A percentile compares a stretch with the other conserved stretches of the same genome.
phyloP scores from a whole-genome alignment of 106 monocot genomes.

The Dendrobium nobile region DNA sequence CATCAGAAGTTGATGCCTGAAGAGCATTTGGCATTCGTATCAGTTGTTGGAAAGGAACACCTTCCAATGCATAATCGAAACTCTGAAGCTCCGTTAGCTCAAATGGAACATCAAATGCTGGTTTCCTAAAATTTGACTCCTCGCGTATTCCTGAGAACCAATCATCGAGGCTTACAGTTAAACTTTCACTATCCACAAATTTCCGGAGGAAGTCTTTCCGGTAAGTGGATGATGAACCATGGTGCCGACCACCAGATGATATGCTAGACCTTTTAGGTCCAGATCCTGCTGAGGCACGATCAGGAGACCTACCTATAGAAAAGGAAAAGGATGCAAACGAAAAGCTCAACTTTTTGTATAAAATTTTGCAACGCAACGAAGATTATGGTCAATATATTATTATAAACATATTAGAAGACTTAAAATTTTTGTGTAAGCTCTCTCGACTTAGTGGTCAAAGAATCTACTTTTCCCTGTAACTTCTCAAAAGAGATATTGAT shows the following conservation, averaged over 20 bases:
- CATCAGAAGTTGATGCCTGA: conserved; percentile 76
- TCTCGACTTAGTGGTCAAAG: neutral
- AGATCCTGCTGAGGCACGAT: conserved; percentile 37
- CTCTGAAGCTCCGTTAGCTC: conserved; percentile 75
- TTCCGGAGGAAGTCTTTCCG: conserved; percentile 77
- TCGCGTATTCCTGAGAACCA: conserved; percentile 65
- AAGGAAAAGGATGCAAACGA: neutral
- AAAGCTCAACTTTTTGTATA: neutral
- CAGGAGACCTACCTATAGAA: conserved; percentile 67
- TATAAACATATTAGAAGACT: neutral
- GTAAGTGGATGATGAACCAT: conserved; percentile 55
- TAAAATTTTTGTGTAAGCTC: neutral
- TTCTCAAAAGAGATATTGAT: neutral
- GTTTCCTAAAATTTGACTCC: conserved; percentile 38
- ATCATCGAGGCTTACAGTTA: conserved; percentile 67
- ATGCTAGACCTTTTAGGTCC: conserved; percentile 49
- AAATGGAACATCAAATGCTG: conserved; percentile 76
- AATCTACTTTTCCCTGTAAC: neutral
- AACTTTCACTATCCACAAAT: conserved; percentile 82
- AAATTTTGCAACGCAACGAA: neutral
- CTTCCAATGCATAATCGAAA: conserved; percentile 96
- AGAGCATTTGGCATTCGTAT: conserved; percentile 97
- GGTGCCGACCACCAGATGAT: conserved; percentile 33
- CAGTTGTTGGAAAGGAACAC: conserved; percentile 73
- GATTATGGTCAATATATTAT: neutral